phyloP scores from a whole-genome alignment of 2,329 filamentous ascomycete species.

The Fusarium chuoi region DNA sequence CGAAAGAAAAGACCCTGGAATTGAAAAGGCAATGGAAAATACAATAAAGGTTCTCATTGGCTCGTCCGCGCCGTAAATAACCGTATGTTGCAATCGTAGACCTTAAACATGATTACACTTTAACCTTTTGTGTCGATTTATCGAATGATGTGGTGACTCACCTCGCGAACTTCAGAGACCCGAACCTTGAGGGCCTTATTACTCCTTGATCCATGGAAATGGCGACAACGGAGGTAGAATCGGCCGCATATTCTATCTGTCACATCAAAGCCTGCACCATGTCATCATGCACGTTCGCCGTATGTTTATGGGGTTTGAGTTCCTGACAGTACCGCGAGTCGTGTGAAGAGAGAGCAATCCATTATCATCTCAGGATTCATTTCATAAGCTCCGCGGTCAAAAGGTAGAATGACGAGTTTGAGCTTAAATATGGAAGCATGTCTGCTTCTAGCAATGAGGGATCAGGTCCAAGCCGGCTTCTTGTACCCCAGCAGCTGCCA shows the following conservation, averaged over 20 bases:
- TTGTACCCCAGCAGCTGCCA: too few relatives aligned
- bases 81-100: accelerated
- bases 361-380: too few relatives aligned
- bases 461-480: too few relatives aligned
- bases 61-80: too few relatives aligned
- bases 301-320: accelerated
- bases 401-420: not conserved
- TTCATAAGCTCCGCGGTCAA: accelerated
- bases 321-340: accelerated
- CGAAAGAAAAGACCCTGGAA: accelerated
- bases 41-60: accelerated
- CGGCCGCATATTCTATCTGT: too few relatives aligned
- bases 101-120: too few relatives aligned
- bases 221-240: accelerated
- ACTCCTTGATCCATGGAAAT: too few relatives aligned
- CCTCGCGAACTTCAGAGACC: not conserved
- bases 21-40: accelerated
- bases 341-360: too few relatives aligned
- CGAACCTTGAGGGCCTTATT: too few relatives aligned
- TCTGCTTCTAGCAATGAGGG: too few relatives aligned
- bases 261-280: not conserved
- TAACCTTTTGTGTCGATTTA: not conserved
- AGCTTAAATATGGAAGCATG: too few relatives aligned
- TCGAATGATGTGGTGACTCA: not conserved
- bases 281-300: not conserved